Base-by-base conservation (phyloP, 345 rosid genomes). In the Dovyalis caffra region DNA sequence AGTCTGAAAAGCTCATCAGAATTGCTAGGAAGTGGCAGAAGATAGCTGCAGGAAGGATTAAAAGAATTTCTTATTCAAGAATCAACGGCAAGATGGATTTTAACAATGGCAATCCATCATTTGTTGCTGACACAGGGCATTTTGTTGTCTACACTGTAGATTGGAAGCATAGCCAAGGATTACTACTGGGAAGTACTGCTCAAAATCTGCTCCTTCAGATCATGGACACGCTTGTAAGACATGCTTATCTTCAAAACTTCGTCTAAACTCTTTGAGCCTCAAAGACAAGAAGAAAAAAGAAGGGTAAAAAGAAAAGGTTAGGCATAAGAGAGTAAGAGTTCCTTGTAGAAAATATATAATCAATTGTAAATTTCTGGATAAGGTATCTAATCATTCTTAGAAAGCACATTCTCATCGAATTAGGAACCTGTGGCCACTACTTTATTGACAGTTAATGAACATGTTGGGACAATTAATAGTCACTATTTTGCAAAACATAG, bases 121-220 rank as follows among this genome's bases (percentile, higher is more conserved):
- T 63, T 6, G 33, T 31, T 12, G 23, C 66, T 63, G 9, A 63
- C 11, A 63, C 79, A 33, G 76, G 85, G n/a, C 87, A 85, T 57
- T 81, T 83, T 70, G 79, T 76, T 57, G 71, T 83, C 29, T 81
- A 81, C 56, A 81, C 82, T 0, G 56, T 62, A 12, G 82, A 85
- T 56, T 35, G 38, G 38, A 35, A 35, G 38, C 38, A 35, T 35
- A 10, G 45, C 64, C 10, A 37, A 45, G 66, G 81, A 83, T 75
- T 25, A 47, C 32, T 51, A n/a, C 70, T 2, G 47, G 10, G 10
- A 21, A 53, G 57, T 12, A 25, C 45, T 69, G 76, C 53, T 80
- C 76, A 16, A 61, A 11, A 31, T 69, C 78, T 25, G 69, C 73
- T 12, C 9, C 4, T 32, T 29, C 43, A 18, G 40, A 66, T 72